These are phyloP conservation scores for Echites panduratus DNA, from an alignment of 257 asterid genomes.

Conservation along the genomic window DNA sequence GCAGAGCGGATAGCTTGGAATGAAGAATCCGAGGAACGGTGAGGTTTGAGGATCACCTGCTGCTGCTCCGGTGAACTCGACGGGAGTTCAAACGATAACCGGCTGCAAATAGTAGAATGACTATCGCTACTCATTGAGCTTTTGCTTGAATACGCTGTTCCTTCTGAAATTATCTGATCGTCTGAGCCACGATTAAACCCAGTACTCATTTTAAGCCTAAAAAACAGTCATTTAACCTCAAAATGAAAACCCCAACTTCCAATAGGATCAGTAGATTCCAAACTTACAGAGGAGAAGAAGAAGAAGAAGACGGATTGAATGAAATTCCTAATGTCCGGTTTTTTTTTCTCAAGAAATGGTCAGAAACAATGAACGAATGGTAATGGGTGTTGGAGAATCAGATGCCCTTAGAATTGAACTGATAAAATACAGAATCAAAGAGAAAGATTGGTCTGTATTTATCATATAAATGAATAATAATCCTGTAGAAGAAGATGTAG, in stretches of 20 bases:
- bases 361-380: not conserved
- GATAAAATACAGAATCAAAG: not conserved
- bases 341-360: not conserved
- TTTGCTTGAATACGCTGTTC: slow-evolving; percentile 32
- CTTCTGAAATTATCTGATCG: slow-evolving; percentile 25
- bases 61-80: slow-evolving; percentile 45
- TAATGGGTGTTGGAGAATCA: not conserved
- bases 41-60: slow-evolving; percentile 44
- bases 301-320: too few species aligned
- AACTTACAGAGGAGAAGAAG: too few species aligned
- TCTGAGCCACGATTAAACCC: slow-evolving; percentile 9
- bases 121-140: slow-evolving; percentile 70
- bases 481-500: not conserved
- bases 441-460: not conserved
- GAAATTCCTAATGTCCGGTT: not conserved
- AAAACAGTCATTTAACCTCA: not conserved
- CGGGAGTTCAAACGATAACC: slow-evolving; percentile 61
- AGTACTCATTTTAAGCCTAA: slow-evolving; percentile 2
- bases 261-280: not conserved
- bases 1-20: slow-evolving; percentile 37
- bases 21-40: slow-evolving; percentile 69
- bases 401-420: not conserved
- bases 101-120: slow-evolving; percentile 58
- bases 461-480: not conserved
- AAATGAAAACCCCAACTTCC: not conserved